phyloP scores from a whole-genome alignment of 306 rosid species.

The Medicago lupulina region DNA sequence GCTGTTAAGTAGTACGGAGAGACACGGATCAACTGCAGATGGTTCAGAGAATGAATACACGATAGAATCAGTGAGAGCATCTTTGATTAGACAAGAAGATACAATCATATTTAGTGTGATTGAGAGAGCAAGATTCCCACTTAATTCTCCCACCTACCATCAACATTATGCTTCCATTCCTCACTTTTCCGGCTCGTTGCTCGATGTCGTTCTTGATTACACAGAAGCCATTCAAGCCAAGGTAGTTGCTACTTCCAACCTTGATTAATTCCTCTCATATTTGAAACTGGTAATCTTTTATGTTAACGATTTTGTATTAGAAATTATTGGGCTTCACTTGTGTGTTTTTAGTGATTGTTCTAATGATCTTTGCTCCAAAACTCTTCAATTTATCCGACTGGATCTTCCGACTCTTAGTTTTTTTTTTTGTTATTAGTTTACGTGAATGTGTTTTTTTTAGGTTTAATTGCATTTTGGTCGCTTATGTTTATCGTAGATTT shows the following conservation, averaged over 20 bases:
- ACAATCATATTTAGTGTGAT: slow-evolving; percentile 69
- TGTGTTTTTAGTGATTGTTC: too few relatives aligned
- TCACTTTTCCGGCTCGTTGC: slow-evolving; percentile 57
- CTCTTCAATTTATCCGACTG: too few relatives aligned
- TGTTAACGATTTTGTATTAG: too few relatives aligned
- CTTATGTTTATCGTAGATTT: too few relatives aligned
- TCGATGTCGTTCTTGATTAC: slow-evolving; percentile 54
- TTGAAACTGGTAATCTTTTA: too few relatives aligned
- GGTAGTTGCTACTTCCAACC: slow-evolving; percentile 41
- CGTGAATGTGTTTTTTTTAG: too few relatives aligned
- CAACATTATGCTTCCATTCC: slow-evolving; percentile 36
- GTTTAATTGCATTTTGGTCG: too few relatives aligned
- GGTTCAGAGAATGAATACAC: slow-evolving; percentile 44
- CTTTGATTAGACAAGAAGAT: slow-evolving; percentile 78
- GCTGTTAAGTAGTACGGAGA: slow-evolving; percentile 21
- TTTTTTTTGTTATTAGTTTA: too few relatives aligned
- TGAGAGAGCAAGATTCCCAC: slow-evolving; percentile 73
- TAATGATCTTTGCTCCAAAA: too few relatives aligned
- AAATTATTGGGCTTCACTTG: too few relatives aligned
- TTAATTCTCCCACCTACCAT: slow-evolving; percentile 61
- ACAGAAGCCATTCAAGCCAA: slow-evolving; percentile 73
- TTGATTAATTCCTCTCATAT: not conserved
- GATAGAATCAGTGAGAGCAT: slow-evolving; percentile 64
- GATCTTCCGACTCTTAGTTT: too few relatives aligned
- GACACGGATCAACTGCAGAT: slow-evolving; percentile 40